These are phyloP conservation scores for Dendryphion nanum DNA, from an alignment of 2,329 filamentous ascomycete species.

Conservation along the genomic window DNA sequence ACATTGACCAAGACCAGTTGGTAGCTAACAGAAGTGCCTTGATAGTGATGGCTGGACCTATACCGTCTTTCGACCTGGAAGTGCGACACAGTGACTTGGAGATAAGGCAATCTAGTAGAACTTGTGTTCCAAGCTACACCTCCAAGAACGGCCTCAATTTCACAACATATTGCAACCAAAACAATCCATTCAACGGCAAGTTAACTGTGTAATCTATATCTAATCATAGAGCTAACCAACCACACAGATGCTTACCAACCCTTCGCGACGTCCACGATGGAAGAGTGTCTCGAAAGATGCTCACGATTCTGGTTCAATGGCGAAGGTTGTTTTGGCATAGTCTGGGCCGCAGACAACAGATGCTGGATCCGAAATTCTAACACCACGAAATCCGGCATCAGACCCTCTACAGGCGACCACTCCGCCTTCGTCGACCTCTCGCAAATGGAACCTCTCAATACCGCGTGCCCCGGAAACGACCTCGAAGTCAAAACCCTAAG, in stretches of 20 bases:
- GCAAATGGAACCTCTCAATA: slow-evolving; percentile 18
- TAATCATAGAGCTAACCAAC: not conserved
- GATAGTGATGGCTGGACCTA: slow-evolving; percentile 14
- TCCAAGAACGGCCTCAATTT: slow-evolving; percentile 31
- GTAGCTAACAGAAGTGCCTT: no score
- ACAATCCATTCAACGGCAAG: slow-evolving; percentile 28
- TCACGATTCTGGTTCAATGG: slow-evolving; percentile 28
- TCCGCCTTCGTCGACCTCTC: slow-evolving; percentile 19
- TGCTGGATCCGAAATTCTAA: slow-evolving; percentile 32
- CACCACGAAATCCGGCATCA: slow-evolving; percentile 9
- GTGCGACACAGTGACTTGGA: slow-evolving; percentile 14
- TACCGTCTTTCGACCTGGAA: no score
- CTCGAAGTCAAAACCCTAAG: slow-evolving; percentile 19
- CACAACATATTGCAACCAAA: slow-evolving; percentile 27
- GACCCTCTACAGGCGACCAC: slow-evolving; percentile 13
- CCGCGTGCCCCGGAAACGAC: slow-evolving; percentile 22
- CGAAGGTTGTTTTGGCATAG: slow-evolving; percentile 31
- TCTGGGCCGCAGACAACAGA: slow-evolving; percentile 16
- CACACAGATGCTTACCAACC: slow-evolving; percentile 16
- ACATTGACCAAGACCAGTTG: not conserved
- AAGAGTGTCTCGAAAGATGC: slow-evolving; percentile 31
- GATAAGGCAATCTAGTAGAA: slow-evolving; percentile 6
- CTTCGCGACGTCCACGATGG: slow-evolving; percentile 16
- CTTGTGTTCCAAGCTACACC: slow-evolving; percentile 22
- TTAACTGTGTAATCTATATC: not conserved